These are phyloP conservation scores for Blastobotrys ciferrii DNA, from an alignment of 1,139 yeast species.

Conservation along the genomic window DNA sequence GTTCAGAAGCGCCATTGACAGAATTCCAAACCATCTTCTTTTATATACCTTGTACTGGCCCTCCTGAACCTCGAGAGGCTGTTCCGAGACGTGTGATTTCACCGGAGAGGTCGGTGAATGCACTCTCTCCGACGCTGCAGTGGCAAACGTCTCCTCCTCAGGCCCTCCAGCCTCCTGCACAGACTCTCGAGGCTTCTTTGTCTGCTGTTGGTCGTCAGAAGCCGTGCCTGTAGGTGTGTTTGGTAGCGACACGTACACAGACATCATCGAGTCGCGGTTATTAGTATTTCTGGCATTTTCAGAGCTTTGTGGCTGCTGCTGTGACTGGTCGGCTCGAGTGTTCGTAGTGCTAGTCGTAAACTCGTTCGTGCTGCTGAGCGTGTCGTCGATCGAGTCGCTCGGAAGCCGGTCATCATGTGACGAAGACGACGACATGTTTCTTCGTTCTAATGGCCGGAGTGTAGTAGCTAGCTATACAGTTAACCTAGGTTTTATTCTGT, in stretches of 20 bases:
- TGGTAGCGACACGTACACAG: conserved; percentile 13
- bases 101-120: conserved; percentile 1
- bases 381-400: too few species aligned
- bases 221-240: too few species aligned
- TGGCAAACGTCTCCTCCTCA: neutral
- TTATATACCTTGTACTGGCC: conserved; percentile 30
- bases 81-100: conserved; percentile 3
- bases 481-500: too few species aligned
- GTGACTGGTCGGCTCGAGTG: too few species aligned
- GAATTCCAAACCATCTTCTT: conserved; percentile 38
- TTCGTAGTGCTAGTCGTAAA: neutral
- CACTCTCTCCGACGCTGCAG: too few species aligned
- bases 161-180: neutral
- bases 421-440: neutral
- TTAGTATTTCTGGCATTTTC: neutral
- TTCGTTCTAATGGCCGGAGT: too few species aligned
- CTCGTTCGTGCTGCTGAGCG: neutral
- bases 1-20: conserved; percentile 34
- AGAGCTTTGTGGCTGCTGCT: too few species aligned
- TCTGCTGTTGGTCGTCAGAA: too few species aligned
- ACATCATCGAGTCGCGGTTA: conserved; percentile 11
- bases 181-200: too few species aligned
- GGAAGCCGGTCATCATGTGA: neutral
- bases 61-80: conserved; percentile 7
- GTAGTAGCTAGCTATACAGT: too few species aligned